Conservation (phyloP, 495 filamentous ascomycete species). For the Penicillium goetzii region DNA sequence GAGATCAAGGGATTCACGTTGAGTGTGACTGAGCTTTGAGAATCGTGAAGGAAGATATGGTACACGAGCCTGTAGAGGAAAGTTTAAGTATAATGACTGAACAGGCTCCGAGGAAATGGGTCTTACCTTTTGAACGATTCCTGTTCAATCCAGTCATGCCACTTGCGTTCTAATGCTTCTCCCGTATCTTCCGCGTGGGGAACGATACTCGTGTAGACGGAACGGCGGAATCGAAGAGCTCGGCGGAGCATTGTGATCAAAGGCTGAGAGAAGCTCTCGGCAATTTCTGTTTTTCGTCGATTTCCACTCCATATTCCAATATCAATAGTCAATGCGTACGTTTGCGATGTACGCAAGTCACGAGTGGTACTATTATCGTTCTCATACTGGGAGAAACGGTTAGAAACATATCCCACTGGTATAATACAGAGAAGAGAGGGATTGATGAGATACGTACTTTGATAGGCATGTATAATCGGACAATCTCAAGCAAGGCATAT, state of each 20-base stretch:
- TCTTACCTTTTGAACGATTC: slow-evolving; percentile 57
- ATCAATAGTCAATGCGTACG: slow-evolving; percentile 57
- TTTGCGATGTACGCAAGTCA: slow-evolving; percentile 58
- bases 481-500: slow-evolving; percentile 63
- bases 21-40: slow-evolving; percentile 60
- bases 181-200: slow-evolving; percentile 50
- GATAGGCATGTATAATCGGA: slow-evolving; percentile 52
- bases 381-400: slow-evolving; percentile 44
- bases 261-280: slow-evolving; percentile 60
- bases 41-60: slow-evolving; percentile 60
- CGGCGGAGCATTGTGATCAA: slow-evolving; percentile 56
- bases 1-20: slow-evolving; percentile 61
- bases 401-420: background rate
- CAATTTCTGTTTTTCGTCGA: slow-evolving; percentile 68
- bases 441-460: slow-evolving; percentile 35
- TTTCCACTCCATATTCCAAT: slow-evolving; percentile 70
- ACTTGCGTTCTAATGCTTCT: slow-evolving; percentile 56
- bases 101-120: no score
- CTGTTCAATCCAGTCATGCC: slow-evolving; percentile 60
- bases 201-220: slow-evolving; percentile 50
- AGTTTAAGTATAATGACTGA: background rate
- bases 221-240: slow-evolving; percentile 35
- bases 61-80: slow-evolving; percentile 52
- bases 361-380: slow-evolving; percentile 59
- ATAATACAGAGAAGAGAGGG: background rate